Evolutionary conservation across 352 stramenopile genomes (phyloP).

Genomic region (Phytopythium cucurbitacearum): DNA sequence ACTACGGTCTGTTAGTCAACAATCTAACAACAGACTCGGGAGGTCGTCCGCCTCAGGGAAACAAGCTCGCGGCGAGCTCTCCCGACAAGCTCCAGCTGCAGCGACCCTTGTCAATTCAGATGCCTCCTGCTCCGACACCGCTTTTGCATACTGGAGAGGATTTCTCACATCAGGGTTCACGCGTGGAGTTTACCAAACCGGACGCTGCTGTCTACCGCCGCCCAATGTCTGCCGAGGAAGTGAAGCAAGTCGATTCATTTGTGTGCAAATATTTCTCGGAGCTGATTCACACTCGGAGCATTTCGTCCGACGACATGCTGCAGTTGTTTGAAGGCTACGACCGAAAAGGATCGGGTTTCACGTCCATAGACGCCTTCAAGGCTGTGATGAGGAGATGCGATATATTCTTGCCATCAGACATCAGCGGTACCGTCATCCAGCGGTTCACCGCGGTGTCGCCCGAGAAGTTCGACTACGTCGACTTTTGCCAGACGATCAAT

Average conservation of each 20-base stretch:
- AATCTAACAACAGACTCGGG: conserved; percentile 1
- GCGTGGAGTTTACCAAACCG: too few relatives aligned
- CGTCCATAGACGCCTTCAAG: conserved; percentile 55
- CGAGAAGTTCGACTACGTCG: conserved; percentile 69
- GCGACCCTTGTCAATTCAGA: conserved; percentile 9
- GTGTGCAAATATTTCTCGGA: conserved; percentile 46
- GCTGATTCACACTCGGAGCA: conserved; percentile 32
- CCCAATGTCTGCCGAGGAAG: conserved; percentile 33
- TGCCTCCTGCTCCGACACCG: neutral
- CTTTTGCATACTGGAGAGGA: neutral
- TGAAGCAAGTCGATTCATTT: conserved; percentile 35
- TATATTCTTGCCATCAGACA: conserved; percentile 39
- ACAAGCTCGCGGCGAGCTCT: neutral
- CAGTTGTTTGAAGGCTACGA: conserved; percentile 60
- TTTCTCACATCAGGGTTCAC: neutral
- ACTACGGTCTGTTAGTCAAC: conserved; percentile 44
- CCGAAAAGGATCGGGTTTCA: conserved; percentile 48
- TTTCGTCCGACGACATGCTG: conserved; percentile 22
- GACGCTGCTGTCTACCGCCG: too few relatives aligned
- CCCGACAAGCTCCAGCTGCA: conserved; percentile 8
- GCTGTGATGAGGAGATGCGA: conserved; percentile 62
- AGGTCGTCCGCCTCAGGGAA: neutral
- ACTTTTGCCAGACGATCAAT: conserved; percentile 45
- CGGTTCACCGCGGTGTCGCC: conserved; percentile 41
- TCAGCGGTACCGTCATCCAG: conserved; percentile 33